A percentile compares a stretch with the other conserved stretches of the same genome.
Evolutionary conservation across 768 basidiomycete genomes (phyloP).

Genomic region (Pleurotus ostreatus): DNA sequence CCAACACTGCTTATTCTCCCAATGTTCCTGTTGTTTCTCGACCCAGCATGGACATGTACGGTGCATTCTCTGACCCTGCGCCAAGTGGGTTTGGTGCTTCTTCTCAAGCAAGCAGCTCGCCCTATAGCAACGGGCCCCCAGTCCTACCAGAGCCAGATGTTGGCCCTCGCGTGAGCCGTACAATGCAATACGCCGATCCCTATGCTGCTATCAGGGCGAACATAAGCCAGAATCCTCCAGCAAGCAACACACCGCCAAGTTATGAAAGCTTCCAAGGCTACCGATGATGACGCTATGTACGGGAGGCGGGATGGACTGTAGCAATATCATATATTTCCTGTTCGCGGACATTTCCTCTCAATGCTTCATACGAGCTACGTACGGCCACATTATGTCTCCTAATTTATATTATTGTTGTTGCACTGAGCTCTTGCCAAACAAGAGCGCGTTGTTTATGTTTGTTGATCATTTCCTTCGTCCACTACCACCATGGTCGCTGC

Average conservation of each 20-base stretch:
- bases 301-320: slow-evolving; percentile 11
- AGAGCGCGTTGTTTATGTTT: slow-evolving; percentile 7
- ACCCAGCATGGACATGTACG: slow-evolving; percentile 83
- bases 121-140: slow-evolving; percentile 26
- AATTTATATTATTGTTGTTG: not conserved
- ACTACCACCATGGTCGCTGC: slow-evolving; percentile 2
- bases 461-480: not conserved
- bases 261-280: slow-evolving; percentile 55
- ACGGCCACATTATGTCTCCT: not conserved
- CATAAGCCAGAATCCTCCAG: slow-evolving; percentile 30
- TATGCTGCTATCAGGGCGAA: slow-evolving; percentile 77
- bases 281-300: slow-evolving; percentile 26
- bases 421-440: not conserved
- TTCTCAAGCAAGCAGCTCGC: slow-evolving; percentile 18
- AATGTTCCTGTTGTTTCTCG: slow-evolving; percentile 33
- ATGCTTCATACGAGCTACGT: not conserved
- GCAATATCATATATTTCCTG: not conserved
- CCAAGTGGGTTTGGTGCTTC: slow-evolving; percentile 65
- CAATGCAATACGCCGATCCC: slow-evolving; percentile 92
- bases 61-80: slow-evolving; percentile 86
- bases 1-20: slow-evolving; percentile 20
- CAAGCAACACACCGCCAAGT: slow-evolving; percentile 32
- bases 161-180: slow-evolving; percentile 68
- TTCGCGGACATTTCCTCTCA: not conserved
- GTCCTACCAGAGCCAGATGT: slow-evolving; percentile 39